Evolutionary conservation across 208 protist genomes (phyloP).

Genomic region (Trypanosomatidae sp.): DNA sequence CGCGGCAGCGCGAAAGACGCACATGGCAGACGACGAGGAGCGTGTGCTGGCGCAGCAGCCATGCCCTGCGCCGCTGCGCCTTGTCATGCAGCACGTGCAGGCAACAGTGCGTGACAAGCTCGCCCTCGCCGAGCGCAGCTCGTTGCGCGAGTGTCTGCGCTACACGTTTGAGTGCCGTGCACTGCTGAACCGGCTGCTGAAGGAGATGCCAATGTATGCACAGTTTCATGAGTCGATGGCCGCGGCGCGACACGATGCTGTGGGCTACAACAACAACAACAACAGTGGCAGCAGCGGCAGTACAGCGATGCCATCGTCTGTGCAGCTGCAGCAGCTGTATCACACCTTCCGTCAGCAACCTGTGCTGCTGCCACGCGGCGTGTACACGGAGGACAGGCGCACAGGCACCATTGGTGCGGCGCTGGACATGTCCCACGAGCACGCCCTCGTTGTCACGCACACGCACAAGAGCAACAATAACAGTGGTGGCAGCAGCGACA

Average conservation of each 20-base stretch:
- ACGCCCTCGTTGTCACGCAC: not conserved
- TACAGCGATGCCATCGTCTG: constrained; percentile 4
- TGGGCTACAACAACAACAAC: too few species aligned
- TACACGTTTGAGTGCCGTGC: constrained; percentile 72
- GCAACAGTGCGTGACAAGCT: constrained; percentile 50
- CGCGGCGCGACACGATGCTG: too few species aligned
- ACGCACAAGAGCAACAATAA: not conserved
- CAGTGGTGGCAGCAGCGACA: not conserved
- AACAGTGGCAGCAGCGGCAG: constrained; percentile 4
- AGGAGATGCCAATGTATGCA: constrained; percentile 67
- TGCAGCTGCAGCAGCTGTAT: constrained; percentile 38
- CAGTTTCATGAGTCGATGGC: constrained; percentile 11
- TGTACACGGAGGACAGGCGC: constrained; percentile 30
- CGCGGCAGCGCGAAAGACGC: not conserved
- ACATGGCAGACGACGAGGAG: constrained; percentile 22
- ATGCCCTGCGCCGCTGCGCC: constrained; percentile 64
- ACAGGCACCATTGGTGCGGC: constrained; percentile 29
- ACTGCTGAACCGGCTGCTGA: constrained; percentile 68
- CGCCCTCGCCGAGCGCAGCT: constrained; percentile 45
- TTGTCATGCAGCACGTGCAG: constrained; percentile 58
- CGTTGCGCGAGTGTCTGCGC: constrained; percentile 55
- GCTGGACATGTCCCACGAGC: constrained; percentile 7
- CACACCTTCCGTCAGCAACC: constrained; percentile 57
- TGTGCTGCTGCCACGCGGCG: constrained; percentile 37
- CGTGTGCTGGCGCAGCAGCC: constrained; percentile 48